A percentile compares a stretch with the other conserved stretches of the same genome.
These are phyloP conservation scores for Plasmodium sp. DNA, from an alignment of 169 alveolate species.

Conservation along the genomic window DNA sequence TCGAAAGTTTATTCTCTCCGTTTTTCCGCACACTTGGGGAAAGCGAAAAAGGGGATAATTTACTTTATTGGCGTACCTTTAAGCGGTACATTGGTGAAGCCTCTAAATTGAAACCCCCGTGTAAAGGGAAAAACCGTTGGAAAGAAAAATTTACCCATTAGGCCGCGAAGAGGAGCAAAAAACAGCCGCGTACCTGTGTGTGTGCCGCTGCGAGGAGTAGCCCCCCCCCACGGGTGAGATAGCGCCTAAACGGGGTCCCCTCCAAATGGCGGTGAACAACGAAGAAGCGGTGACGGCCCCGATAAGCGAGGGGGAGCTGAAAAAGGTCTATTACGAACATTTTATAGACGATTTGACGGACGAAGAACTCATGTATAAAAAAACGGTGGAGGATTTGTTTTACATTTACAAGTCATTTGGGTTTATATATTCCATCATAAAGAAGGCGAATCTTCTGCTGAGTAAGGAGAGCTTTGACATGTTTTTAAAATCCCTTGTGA, in stretches of 20 bases:
- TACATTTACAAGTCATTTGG: constrained; percentile 69
- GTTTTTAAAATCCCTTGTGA: constrained; percentile 62
- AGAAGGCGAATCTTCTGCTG: constrained; percentile 46
- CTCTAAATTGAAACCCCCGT: background rate
- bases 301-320: constrained; percentile 40
- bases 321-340: constrained; percentile 53
- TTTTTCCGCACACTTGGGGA: background rate
- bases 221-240: background rate
- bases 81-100: background rate
- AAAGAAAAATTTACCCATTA: background rate
- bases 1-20: no score
- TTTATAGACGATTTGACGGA: constrained; percentile 68
- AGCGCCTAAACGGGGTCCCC: background rate
- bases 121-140: background rate
- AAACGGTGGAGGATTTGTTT: constrained; percentile 72
- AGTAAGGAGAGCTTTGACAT: constrained; percentile 50
- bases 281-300: constrained; percentile 6
- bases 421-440: constrained; percentile 56
- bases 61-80: background rate
- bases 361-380: constrained; percentile 72
- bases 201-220: background rate
- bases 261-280: constrained; percentile 24
- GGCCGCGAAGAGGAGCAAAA: background rate
- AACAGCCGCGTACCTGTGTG: background rate
- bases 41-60: background rate